phyloP scores from a whole-genome alignment of 164 flowering plant genomes.

The Vitis vinifera region ASM3070453v1 NC_081815.1:3794001-3794500 shows the following conservation, averaged over 20 bases:
- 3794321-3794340: constrained; percentile 24
- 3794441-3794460: too few species aligned
- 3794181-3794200: constrained; percentile 54
- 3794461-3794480: too few species aligned
- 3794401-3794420: neutral
- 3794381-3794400: neutral
- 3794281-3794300: constrained; percentile 18
- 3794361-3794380: neutral
- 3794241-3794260: constrained; percentile 15
- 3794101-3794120: neutral
- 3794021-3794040: neutral
- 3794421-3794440: neutral
- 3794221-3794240: constrained; percentile 19
- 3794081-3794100: neutral
- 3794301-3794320: constrained; percentile 13
- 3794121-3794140: neutral
- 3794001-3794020: neutral
- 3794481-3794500: too few species aligned
- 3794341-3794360: constrained; percentile 32
- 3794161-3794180: constrained; percentile 80
- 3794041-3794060: neutral
- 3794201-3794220: constrained; percentile 32
- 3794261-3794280: constrained; percentile 16
- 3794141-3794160: neutral
- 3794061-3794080: neutral